Conservation (phyloP, 1,284 basidiomycete genomes). For the Sanghuangporus baumii region DNA sequence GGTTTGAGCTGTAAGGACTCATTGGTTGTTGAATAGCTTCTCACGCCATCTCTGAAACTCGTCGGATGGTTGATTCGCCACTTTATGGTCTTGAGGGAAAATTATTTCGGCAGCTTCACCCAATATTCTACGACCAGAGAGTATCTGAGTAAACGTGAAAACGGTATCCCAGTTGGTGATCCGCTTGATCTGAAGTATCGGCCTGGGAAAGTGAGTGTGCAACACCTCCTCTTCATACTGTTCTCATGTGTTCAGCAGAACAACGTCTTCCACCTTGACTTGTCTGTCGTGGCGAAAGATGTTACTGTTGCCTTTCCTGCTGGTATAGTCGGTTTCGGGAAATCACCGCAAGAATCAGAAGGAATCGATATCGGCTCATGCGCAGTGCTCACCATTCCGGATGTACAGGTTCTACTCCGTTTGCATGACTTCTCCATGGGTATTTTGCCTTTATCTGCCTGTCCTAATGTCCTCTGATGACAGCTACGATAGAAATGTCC, state of each 20-base stretch:
- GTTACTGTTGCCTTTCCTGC: slow-evolving; percentile 65
- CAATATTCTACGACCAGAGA: slow-evolving; percentile 85
- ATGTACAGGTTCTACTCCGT: slow-evolving; percentile 70
- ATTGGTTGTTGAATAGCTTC: slow-evolving; percentile 24
- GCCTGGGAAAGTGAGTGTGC: slow-evolving; percentile 53
- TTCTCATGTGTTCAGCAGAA: slow-evolving; percentile 40
- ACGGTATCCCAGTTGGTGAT: slow-evolving; percentile 65
- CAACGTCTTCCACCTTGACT: slow-evolving; percentile 74
- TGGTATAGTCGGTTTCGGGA: slow-evolving; percentile 68
- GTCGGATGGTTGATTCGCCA: slow-evolving; percentile 86
- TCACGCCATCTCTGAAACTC: slow-evolving; percentile 52
- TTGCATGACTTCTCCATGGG: slow-evolving; percentile 87
- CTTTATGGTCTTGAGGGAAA: slow-evolving; percentile 83
- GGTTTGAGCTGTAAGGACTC: not conserved
- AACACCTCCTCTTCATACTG: not conserved
- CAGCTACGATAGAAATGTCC: slow-evolving; percentile 57
- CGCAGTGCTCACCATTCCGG: slow-evolving; percentile 54
- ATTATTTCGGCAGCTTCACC: slow-evolving; percentile 90
- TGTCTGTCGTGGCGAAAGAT: slow-evolving; percentile 51
- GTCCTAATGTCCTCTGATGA: not conserved
- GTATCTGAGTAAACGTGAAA: slow-evolving; percentile 66
- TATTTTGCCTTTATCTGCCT: slow-evolving; percentile 29
- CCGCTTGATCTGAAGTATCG: slow-evolving; percentile 77
- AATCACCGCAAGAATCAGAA: slow-evolving; percentile 24
- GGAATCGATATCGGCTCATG: slow-evolving; percentile 44